phyloP scores from a whole-genome alignment of 2,329 filamentous ascomycete genomes.

The Chrysoporthe deuterocubensis region DNA sequence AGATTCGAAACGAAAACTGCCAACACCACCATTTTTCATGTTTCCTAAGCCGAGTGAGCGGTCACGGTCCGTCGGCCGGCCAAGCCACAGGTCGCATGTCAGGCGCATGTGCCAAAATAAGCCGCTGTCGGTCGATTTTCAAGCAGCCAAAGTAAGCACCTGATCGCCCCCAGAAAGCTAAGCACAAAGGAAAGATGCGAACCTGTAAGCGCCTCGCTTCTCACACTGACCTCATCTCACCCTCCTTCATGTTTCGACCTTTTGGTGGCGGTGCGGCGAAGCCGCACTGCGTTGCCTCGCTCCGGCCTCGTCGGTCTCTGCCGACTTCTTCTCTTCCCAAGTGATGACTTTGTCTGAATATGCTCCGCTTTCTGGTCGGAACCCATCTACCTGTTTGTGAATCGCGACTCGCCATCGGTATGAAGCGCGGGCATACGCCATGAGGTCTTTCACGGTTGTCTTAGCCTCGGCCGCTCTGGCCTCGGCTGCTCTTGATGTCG shows the following conservation, averaged over 20 bases:
- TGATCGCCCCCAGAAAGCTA: not conserved
- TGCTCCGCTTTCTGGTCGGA: no score
- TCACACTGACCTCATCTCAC: not conserved
- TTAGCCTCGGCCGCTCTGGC: conserved; percentile 17
- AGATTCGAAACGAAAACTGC: not conserved
- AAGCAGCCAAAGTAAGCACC: not conserved
- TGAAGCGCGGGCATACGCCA: conserved; percentile 8
- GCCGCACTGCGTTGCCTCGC: not conserved
- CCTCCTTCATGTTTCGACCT: not conserved
- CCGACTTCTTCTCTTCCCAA: not conserved
- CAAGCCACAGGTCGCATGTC: not conserved
- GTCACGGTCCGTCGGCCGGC: not conserved
- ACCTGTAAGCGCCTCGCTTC: not conserved
- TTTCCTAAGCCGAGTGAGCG: not conserved
- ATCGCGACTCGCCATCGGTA: not conserved
- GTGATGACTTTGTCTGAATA: not conserved
- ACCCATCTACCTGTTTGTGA: not conserved
- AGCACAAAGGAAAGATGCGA: not conserved
- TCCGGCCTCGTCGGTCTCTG: not conserved
- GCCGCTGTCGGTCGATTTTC: not conserved
- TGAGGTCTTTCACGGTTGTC: conserved; percentile 13
- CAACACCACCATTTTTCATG: not conserved
- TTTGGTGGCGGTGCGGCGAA: not conserved
- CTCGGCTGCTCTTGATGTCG: conserved; percentile 23
- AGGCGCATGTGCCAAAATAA: conserved; percentile 4